Percentiles rank a stretch among this genome's conserved stretches.
phyloP scores from a whole-genome alignment of 2,329 filamentous ascomycete species.

The Ceratocystiopsis brevicomis region DNA sequence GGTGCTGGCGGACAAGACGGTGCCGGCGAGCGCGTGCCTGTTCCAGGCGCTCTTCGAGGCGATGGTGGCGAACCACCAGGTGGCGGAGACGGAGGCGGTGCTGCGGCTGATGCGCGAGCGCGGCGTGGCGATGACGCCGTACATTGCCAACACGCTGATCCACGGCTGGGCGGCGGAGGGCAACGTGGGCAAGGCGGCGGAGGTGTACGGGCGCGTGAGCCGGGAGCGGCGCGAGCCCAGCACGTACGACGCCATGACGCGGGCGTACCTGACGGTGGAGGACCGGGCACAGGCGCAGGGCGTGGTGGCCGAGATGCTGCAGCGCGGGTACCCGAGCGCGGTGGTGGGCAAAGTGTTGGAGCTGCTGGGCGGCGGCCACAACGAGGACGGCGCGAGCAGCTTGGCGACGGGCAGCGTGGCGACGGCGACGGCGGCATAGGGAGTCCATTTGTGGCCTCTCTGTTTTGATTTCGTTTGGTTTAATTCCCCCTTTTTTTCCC shows the following conservation, averaged over 20 bases:
- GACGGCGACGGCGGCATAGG: no score
- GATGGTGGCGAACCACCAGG: constrained; percentile 86
- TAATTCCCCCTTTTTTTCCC: not conserved
- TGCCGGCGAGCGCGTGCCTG: constrained; percentile 62
- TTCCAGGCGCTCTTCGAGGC: constrained; percentile 96
- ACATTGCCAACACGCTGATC: constrained; percentile 96
- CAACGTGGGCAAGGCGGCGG: constrained; percentile 58
- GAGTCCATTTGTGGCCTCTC: not conserved
- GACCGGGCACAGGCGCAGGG: constrained; percentile 56
- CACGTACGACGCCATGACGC: constrained; percentile 97
- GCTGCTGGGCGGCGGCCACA: constrained; percentile 45
- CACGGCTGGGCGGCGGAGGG: constrained; percentile 85
- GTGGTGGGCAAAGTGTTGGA: constrained; percentile 90
- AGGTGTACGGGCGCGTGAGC: constrained; percentile 63
- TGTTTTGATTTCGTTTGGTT: not conserved
- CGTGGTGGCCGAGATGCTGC: constrained; percentile 79
- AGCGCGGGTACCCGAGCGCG: constrained; percentile 73
- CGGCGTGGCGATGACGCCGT: constrained; percentile 73
- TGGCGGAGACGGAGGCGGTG: constrained; percentile 54
- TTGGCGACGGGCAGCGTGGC: not conserved
- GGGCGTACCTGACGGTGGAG: constrained; percentile 73
- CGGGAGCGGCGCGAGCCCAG: constrained; percentile 75
- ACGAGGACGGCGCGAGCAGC: not conserved
- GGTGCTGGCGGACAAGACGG: constrained; percentile 47
- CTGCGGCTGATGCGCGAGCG: constrained; percentile 57